Evolutionary conservation across 1,284 basidiomycete species (phyloP), one percentile per base, ranked within the genome.

Genomic region (Trichosporon coremiiforme): DNA sequence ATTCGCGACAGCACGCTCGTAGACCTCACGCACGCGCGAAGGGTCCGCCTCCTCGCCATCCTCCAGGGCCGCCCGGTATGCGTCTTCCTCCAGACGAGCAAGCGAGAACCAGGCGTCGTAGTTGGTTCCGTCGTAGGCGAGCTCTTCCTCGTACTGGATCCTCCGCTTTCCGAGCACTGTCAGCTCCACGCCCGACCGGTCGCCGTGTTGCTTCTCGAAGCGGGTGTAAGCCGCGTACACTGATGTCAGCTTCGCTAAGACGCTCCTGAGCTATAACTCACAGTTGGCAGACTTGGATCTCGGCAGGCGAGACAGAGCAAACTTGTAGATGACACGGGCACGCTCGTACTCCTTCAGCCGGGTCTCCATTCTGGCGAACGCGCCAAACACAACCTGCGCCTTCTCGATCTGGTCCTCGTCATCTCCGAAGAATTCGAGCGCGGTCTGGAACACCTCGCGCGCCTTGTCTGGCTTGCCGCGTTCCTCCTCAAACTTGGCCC

Each of bases 21-120:
- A 99, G 25, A 98, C 90, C 79, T 99, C 95, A 65, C 96, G 86
- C 2, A 98, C 91, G 5, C 93, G 87, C 20, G 83, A 81, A 9
- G 84, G 80, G 70, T 80, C 79, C 1, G 90, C 90, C 9, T 86
- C 84, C 66, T 83, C 82, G 8, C 91, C 93, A 73, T 95, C 93
- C 55, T 92, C 90, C 76, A 86, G 87, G 50, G 92, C 85, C 67
- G 93, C 89, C 31, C 88, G 86, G 75, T 90, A 88, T 0, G 94
- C 92, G 55, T 91, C 92, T 82, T 98, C 97, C 81, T 99, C 96
- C 22, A 99, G 83, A 4, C 95, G 88, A 13, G 94, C 88, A 77
- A 97, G 97, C 78, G 98, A 97, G 80, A 98, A 98, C 97, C 97
- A 99, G 1, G 92, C 91, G 82, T 99, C 96, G 78, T 98, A 99